Evolutionary conservation across 2,329 filamentous ascomycete genomes (phyloP).

Genomic region (Exophiala alcalophila): DNA sequence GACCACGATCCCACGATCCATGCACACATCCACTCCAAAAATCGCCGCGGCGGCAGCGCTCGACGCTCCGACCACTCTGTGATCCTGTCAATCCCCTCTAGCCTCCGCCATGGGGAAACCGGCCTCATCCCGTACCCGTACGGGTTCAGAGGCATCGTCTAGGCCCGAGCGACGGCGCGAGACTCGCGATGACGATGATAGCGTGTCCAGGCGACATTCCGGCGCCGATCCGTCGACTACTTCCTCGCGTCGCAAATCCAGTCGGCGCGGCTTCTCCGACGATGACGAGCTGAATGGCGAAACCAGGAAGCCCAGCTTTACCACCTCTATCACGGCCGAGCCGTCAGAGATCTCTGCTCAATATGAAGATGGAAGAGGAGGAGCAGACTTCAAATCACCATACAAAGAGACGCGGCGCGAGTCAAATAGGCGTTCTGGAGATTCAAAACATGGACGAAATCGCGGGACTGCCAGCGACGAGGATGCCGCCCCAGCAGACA

Average conservation of each 20-base stretch:
- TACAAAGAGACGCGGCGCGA: constrained; percentile 5
- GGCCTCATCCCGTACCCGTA: constrained; percentile 25
- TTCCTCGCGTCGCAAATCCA: constrained; percentile 23
- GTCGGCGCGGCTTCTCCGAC: constrained; percentile 14
- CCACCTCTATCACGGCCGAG: constrained; percentile 13
- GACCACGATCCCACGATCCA: constrained; percentile 8
- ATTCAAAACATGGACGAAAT: constrained; percentile 2
- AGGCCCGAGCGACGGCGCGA: constrained; percentile 23
- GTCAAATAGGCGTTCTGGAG: constrained; percentile 9
- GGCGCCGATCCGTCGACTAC: constrained; percentile 18
- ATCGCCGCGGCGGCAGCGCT: no score
- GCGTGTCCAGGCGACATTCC: constrained; percentile 9
- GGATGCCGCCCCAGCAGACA: constrained; percentile 28
- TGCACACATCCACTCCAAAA: neutral
- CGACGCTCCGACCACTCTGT: constrained; percentile 17
- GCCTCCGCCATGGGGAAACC: constrained; percentile 26
- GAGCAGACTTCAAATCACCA: neutral
- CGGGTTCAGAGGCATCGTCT: constrained; percentile 24
- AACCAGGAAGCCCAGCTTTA: constrained; percentile 4
- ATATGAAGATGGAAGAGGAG: constrained; percentile 6
- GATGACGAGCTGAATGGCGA: constrained; percentile 13
- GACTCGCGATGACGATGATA: constrained; percentile 18
- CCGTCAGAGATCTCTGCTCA: constrained; percentile 16
- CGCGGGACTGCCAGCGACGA: constrained; percentile 21
- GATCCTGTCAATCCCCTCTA: constrained; percentile 14